Conservation (phyloP, 345 rosid species). For the Acer yangbiense region DNA sequence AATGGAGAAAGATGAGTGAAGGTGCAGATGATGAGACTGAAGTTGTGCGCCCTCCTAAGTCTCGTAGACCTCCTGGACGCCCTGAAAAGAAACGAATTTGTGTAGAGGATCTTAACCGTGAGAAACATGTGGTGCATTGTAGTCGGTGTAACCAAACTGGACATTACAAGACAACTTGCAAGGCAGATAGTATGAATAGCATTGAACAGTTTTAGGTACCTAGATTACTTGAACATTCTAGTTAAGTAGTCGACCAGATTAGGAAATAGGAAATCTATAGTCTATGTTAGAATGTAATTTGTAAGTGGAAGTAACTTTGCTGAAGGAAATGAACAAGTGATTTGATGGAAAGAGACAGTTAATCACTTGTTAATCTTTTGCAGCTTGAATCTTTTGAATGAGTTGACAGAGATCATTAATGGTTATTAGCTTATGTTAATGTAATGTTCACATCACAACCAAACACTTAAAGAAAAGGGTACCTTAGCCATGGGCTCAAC, state of each 20-base stretch:
- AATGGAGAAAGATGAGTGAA: conserved; percentile 40
- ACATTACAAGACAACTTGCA: conserved; percentile 65
- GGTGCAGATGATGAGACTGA: conserved; percentile 30
- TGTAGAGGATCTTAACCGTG: conserved; percentile 43
- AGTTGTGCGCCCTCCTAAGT: conserved; percentile 50
- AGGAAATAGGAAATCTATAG: conserved; percentile 6
- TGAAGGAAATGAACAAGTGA: background rate
- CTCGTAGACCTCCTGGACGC: conserved; percentile 55
- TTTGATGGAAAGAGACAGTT: too few species aligned
- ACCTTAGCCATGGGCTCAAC: too few species aligned
- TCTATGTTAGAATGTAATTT: conserved; percentile 3
- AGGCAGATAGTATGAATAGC: conserved; percentile 35
- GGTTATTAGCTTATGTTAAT: too few species aligned
- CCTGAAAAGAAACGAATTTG: conserved; percentile 62
- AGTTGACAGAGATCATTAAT: too few species aligned
- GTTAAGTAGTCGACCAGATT: background rate
- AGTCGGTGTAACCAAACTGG: conserved; percentile 57
- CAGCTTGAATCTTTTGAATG: too few species aligned
- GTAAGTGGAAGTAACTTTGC: conserved; percentile 1
- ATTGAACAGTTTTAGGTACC: conserved; percentile 42
- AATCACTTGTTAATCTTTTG: too few species aligned
- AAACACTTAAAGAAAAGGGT: too few species aligned
- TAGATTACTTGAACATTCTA: conserved; percentile 4
- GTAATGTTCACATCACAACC: too few species aligned
- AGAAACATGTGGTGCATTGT: conserved; percentile 58